Base-by-base conservation (phyloP, 495 filamentous ascomycete species). In the Aspergillus cristatus region DNA sequence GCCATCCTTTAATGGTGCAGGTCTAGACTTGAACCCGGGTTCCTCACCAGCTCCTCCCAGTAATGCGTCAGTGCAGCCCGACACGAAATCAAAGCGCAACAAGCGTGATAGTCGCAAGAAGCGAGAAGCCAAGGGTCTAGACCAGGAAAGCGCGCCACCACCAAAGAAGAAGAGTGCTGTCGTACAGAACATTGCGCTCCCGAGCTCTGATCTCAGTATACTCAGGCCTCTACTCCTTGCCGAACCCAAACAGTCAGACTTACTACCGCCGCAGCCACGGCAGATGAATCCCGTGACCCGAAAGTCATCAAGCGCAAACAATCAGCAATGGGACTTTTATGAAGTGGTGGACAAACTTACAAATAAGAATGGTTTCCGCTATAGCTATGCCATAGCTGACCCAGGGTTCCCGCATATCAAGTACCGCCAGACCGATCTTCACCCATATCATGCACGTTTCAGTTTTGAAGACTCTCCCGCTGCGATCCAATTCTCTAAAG, bases 361-460 rank as follows among this genome's bases (percentile, higher is more conserved):
- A 44, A 96, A 95, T 48, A 90, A 91, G 54, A 87, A 88, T 59
- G 84, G 78, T 29, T 97, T 84, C 46, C 81, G 85, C 26, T 99
- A 97, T 55, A 84, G 72, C 26, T 86, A 89, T 43, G 93, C 86
- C 52, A 86, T 96, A 41, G 85, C 87, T 35, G 91, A 96, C 47
- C 81, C 83, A 0, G 70, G 69, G 13, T 93, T 97, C 39, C 80
- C 82, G 6, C 84, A 87, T 36, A 87, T 85, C 42, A 81, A 88
- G 50, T 93, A 88, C 62, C 82, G 91, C 34, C 83, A 86, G 41
- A 86, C 88, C 16, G 93, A 97, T 57, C 75, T 84, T 8, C 72
- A 70, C 34, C 93, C 89, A 2, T 89, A 81, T 55, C 71, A 78
- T 32, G 69, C 87, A 8, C 80, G 87, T 32, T 81, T 99, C 46